phyloP scores from a whole-genome alignment of 2,329 filamentous ascomycete species.

The Fusarium sp. region DNA sequence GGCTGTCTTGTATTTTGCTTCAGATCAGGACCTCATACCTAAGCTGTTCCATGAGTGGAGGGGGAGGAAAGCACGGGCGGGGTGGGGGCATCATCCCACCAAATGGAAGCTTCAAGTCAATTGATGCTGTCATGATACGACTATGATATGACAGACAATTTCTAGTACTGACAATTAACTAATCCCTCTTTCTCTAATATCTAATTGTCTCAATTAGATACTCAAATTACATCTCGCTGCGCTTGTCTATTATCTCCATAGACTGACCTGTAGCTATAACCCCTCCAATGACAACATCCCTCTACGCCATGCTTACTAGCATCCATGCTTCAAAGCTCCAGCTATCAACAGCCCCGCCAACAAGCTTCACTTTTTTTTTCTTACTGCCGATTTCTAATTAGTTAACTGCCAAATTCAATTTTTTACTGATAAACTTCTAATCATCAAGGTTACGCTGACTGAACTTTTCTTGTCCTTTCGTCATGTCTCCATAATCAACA shows the following conservation, averaged over 20 bases:
- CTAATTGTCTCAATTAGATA: background rate
- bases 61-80: conserved; percentile 18
- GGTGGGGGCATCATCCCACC: conserved; percentile 44
- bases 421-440: conserved; percentile 29
- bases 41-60: conserved; percentile 25
- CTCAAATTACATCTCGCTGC: too few relatives aligned
- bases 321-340: conserved; percentile 18
- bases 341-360: conserved; percentile 6
- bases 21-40: conserved; percentile 8
- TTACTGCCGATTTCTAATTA: background rate
- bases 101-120: conserved; percentile 26
- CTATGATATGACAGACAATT: background rate
- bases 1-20: conserved; percentile 28
- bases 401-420: background rate
- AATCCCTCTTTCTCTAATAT: background rate
- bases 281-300: conserved; percentile 40
- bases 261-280: conserved; percentile 5
- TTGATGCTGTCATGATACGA: conserved; percentile 31
- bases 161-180: background rate
- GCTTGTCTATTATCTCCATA: too few relatives aligned
- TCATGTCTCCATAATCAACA: conserved; percentile 40
- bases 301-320: conserved; percentile 24
- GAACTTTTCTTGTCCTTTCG: conserved; percentile 24
- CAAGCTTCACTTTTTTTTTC: background rate
- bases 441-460: conserved; percentile 31